Evolutionary conservation across 805 yeast genomes (phyloP), one percentile per base, ranked within the genome.

Genomic region (Spathaspora sp.): DNA sequence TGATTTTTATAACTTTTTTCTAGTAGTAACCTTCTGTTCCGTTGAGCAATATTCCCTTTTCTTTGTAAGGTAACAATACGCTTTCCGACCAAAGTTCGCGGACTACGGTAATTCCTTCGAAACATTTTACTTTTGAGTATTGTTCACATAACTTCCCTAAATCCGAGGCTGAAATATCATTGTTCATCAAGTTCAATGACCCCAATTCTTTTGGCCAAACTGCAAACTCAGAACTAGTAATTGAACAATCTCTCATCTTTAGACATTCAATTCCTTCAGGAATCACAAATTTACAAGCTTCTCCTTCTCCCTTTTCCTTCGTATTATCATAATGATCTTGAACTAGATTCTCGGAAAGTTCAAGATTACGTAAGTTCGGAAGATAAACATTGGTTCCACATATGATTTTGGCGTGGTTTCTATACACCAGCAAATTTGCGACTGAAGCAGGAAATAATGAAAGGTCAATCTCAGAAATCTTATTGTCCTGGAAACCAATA

Each of bases 321-420:
- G 23, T 42, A 7, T 35, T 9, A 8, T 35, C 40, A 35, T 35
- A 35, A n/a, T 35, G 40, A 3, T 35, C 17, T 35, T 35, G 40
- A 35, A 35, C 40, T 5, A n/a, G 11, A 23, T 42, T 42, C 18
- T 23, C 26, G 18, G 45, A 42, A 16, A 42, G 26, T 11, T 42
- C 45, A 23, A 42, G 45, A 26, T 42, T n/a, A 14, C 45, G 32
- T 26, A 42, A 23, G 32, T 42, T 42, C 14, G 45, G 45, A 42
- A 42, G 45, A 42, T 42, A 5, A 14, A 23, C 20, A 9, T 23
- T 16, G 18, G 31, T 3, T 20, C 31, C 28, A n/a, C 10, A 42
- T 20, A 26, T 42, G 28, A 42, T 42, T 26, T 12, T 23, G 12
- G 26, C 45, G 8, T 35, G 16, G 28, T 20, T 42, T 14, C 23